A percentile compares a stretch with the other conserved stretches of the same genome.
Evolutionary conservation across 805 yeast genomes (phyloP).

Genomic region (Pichia deserticola): DNA sequence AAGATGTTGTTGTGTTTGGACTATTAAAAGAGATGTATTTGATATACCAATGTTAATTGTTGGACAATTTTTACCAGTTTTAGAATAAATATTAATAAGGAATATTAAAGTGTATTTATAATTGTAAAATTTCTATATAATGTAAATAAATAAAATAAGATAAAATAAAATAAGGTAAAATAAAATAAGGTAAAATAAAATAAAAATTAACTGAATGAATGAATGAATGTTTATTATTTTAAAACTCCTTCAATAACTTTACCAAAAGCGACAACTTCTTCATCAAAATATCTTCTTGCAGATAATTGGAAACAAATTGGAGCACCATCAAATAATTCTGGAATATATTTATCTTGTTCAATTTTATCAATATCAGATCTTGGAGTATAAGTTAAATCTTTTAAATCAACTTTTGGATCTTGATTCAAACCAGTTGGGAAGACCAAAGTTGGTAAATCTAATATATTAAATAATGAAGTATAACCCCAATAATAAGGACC

Average conservation of each 20-base stretch:
- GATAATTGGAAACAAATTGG: slow-evolving; percentile 48
- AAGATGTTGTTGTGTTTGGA: slow-evolving; percentile 76
- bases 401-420: slow-evolving; percentile 42
- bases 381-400: slow-evolving; percentile 34
- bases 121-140: too few species aligned
- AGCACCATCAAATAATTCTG: slow-evolving; percentile 42
- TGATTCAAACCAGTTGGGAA: slow-evolving; percentile 57
- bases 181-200: too few species aligned
- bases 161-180: too few species aligned
- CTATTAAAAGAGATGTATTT: slow-evolving; percentile 75
- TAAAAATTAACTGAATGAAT: too few species aligned
- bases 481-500: slow-evolving; percentile 72
- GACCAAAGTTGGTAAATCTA: slow-evolving; percentile 62
- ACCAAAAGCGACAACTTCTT: slow-evolving; percentile 41
- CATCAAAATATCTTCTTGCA: slow-evolving; percentile 50
- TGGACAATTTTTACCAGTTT: slow-evolving; percentile 71
- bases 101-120: too few species aligned
- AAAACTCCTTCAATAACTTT: slow-evolving; percentile 24
- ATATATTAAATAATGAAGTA: slow-evolving; percentile 63
- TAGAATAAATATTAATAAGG: slow-evolving; percentile 21
- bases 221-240: background rate
- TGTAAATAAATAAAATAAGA: too few species aligned
- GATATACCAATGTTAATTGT: slow-evolving; percentile 79
- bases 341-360: slow-evolving; percentile 40
- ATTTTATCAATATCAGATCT: slow-evolving; percentile 42